Conservation (phyloP, 2,329 filamentous ascomycete genomes). For the Lecanicillium sp. region DNA sequence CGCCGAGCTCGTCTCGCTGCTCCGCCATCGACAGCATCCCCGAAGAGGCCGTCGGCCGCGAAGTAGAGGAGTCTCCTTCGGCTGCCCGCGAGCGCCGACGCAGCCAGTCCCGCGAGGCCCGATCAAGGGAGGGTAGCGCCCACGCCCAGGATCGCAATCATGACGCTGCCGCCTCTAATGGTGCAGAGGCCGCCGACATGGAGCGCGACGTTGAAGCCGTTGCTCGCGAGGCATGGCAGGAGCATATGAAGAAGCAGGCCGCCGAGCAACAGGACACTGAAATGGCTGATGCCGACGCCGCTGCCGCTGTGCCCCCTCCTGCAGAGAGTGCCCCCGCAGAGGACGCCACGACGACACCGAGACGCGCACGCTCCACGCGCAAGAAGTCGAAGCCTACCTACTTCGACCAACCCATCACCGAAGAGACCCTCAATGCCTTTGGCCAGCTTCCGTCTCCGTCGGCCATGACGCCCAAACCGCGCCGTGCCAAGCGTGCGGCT, state of each 20-base stretch:
- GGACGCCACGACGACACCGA: slow-evolving; percentile 16
- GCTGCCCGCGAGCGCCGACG: slow-evolving; percentile 22
- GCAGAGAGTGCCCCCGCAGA: slow-evolving; percentile 11
- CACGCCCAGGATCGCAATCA: slow-evolving; percentile 16
- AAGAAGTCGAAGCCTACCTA: slow-evolving; percentile 46
- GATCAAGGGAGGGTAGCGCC: slow-evolving; percentile 23
- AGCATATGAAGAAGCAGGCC: slow-evolving; percentile 26
- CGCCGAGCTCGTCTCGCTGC: slow-evolving; percentile 16
- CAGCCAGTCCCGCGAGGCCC: slow-evolving; percentile 23
- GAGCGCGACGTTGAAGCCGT: slow-evolving; percentile 25
- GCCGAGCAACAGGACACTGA: slow-evolving; percentile 12
- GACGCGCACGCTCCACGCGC: slow-evolving; percentile 28
- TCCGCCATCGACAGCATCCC: slow-evolving; percentile 16
- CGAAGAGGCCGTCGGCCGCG: slow-evolving; percentile 17
- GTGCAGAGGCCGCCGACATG: slow-evolving; percentile 2
- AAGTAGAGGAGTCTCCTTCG: slow-evolving; percentile 24
- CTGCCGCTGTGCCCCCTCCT: slow-evolving; percentile 13
- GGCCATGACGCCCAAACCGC: slow-evolving; percentile 17
- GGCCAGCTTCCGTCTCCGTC: slow-evolving; percentile 28
- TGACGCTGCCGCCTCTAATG: slow-evolving; percentile 10
- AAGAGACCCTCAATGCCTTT: slow-evolving; percentile 16
- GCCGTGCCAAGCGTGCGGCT: slow-evolving; percentile 9
- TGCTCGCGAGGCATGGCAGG: slow-evolving; percentile 30
- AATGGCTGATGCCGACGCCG: slow-evolving; percentile 15
- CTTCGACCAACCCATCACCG: slow-evolving; percentile 29